Conservation (phyloP, 352 stramenopile genomes). For the Vaucheria bursata region DNA sequence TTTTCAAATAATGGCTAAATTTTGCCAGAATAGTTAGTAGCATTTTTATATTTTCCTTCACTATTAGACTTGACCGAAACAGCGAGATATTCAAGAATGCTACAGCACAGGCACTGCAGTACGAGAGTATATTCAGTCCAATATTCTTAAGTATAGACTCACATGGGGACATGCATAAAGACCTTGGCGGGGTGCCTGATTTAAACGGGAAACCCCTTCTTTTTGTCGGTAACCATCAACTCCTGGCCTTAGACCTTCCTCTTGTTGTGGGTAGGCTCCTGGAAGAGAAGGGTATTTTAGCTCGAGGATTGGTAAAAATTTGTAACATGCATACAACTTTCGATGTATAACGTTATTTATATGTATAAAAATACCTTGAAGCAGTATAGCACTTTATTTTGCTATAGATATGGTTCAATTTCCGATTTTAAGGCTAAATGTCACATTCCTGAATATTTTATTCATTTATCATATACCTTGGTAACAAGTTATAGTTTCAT, state of each 20-base stretch:
- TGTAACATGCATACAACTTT: too few relatives aligned
- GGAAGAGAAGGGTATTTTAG: conserved; percentile 33
- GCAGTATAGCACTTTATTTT: too few relatives aligned
- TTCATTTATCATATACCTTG: too few relatives aligned
- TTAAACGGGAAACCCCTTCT: conserved; percentile 21
- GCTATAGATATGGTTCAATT: too few relatives aligned
- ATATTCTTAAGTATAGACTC: conserved; percentile 30
- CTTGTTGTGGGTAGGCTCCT: conserved; percentile 33
- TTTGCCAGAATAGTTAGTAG: neutral
- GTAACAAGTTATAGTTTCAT: too few relatives aligned
- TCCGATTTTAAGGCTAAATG: too few relatives aligned
- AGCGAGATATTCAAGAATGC: neutral
- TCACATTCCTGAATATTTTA: too few relatives aligned
- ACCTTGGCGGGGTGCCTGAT: conserved; percentile 33
- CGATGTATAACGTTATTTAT: neutral
- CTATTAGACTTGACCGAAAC: neutral
- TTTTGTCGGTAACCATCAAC: conserved; percentile 49
- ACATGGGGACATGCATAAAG: conserved; percentile 8
- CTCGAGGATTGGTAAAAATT: conserved; percentile 15
- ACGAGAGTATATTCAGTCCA: conserved; percentile 16
- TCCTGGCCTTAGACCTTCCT: conserved; percentile 41
- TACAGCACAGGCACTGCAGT: neutral
- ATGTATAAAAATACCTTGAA: too few relatives aligned
- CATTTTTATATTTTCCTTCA: neutral
- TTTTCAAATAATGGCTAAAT: too few relatives aligned